Evolutionary conservation across 2,329 filamentous ascomycete species (phyloP), one percentile per base, ranked within the genome.

Genomic region (Trichoderma koningiopsis): DNA sequence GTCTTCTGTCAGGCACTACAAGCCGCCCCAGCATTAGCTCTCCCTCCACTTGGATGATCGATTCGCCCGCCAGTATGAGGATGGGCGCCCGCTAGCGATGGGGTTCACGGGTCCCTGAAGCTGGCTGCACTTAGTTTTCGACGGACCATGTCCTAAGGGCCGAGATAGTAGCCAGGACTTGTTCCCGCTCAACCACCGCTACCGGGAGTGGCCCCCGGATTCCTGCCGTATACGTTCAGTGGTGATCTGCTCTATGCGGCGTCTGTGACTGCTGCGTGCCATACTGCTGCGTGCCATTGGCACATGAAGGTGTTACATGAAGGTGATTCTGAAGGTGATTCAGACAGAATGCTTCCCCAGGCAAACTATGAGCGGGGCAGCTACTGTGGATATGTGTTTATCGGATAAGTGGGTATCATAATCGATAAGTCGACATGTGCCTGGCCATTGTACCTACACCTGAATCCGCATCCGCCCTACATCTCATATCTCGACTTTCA

Each of bases 51-150:
- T 31, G 13, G 29, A 57, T 8, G 52, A n/a, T 57, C 52, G 22
- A 24, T 57, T 40, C 33, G 56, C 56, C 62, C 24, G n/a, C 49
- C 19, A 37, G 52, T 8, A 62, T 31, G n/a, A 29, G 29, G 40
- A 43, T n/a, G 43, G 60, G 33, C 22, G 22, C 60, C n/a, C 60
- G 27, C 60, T 64, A 65, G 35, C 27, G 35, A 65, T 65, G 57
- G 62, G 57, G 62, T 65, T 56, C 62, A 53, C 62, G 62, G 52
- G 63, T 66, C 63, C 55, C 63, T 58, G 59, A 43, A 27, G 43
- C 43, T 27, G 59, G n/a, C 29, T 52, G 40, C 53, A 31, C 43
- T 58, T 66, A 58, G 55, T 29, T 49, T 37, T 35, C 8, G 63
- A 52, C 53, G 53, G 31, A 43, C 29, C 27, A n/a, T 47, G 35